Evolutionary conservation across 2,329 filamentous ascomycete species (phyloP), one percentile per base, ranked within the genome.

Genomic region (Cryphonectria parasitica): DNA sequence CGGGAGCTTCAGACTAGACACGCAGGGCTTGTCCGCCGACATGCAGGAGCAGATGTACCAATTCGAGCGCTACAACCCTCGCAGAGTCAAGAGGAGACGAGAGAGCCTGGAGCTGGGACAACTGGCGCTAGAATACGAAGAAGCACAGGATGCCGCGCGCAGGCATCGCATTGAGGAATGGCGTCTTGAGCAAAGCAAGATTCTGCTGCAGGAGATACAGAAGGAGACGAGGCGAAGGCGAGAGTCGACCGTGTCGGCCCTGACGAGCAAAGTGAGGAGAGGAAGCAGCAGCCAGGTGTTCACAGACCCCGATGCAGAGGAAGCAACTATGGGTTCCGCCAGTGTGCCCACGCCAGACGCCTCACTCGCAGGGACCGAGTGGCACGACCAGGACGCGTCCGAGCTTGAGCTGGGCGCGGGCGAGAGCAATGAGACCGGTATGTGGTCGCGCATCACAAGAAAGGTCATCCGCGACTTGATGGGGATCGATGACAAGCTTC

Each of bases 381-480:
- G 85, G 82, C 85, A 90, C 68, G 86, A 88, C 39, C 85, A 88
- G 69, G 82, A 84, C 49, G 79, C 80, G 54, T 66, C 71, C 1
- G 77, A 81, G 17, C 80, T 84, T 6, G 75, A 78, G 7, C 76
- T 77, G 10, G 77, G 80, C 2, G 79, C 80, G 0, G 81, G 83
- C 5, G 77, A 81, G 45, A 74, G 78, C 61, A 85, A 89, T 41
- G 83, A 85, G 58, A 90, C 94, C 74, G 90, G 92, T 0, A 88
- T 97, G 74, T 93, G 94, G 89, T 90, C 90, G 72, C 88, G 91
- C 15, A 89, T 98, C 65, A 97, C 95, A 2, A 89, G 92, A 70
- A 93, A 91, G 76, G 92, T 98, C 39, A 94, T 99, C 75, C 89
- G 90, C 67, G 94, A 98, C 77, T 83, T 99, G 60, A 92, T 98